Conservation (phyloP, 345 rosid genomes). For the Arabidopsis suecica region DNA sequence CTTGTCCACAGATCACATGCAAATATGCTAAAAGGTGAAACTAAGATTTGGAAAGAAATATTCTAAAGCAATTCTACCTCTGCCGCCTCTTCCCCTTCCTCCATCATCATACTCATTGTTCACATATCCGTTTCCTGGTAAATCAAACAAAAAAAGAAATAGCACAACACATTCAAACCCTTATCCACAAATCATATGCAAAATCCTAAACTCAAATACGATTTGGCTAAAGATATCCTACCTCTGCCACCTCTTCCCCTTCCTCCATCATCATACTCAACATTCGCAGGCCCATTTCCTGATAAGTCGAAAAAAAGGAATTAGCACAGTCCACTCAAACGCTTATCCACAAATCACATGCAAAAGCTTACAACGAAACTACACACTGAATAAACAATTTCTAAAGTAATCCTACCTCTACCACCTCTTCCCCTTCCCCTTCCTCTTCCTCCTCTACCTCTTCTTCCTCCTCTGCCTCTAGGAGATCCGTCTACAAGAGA, state of each 20-base stretch:
- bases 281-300: constrained; percentile 72
- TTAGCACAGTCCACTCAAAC: neutral
- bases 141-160: neutral
- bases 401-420: constrained; percentile 40
- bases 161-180: neutral
- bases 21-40: neutral
- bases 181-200: neutral
- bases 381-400: constrained; percentile 29
- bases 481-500: constrained; percentile 69
- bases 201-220: neutral
- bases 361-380: neutral
- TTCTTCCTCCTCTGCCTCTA: constrained; percentile 58
- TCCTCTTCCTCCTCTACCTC: constrained; percentile 33
- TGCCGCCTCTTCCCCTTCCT: constrained; percentile 49
- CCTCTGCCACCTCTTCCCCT: constrained; percentile 48
- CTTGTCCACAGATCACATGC: neutral
- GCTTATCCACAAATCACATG: neutral
- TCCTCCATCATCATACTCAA: constrained; percentile 62
- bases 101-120: constrained; percentile 30
- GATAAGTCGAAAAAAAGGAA: constrained; percentile 6
- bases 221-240: constrained; percentile 19
- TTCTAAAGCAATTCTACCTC: constrained; percentile 37
- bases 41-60: constrained; percentile 29
- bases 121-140: neutral
- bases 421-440: constrained; percentile 53